These are phyloP conservation scores for Cephalotrichum gorgonifer DNA, from an alignment of 2,329 filamentous ascomycete species.

Conservation along the genomic window DNA sequence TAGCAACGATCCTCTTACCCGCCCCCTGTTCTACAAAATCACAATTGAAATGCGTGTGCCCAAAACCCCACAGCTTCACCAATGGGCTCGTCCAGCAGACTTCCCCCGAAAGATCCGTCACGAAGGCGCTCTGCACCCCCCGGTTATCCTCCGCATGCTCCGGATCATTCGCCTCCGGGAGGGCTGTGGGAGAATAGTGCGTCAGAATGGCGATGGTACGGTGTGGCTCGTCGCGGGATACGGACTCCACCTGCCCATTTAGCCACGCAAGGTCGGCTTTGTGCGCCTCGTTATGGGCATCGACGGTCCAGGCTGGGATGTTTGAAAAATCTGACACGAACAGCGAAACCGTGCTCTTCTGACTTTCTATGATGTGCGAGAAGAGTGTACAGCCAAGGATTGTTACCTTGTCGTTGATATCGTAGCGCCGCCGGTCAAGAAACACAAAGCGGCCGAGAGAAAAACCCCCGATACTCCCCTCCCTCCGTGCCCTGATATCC, in stretches of 20 bases:
- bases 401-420: conserved; percentile 23
- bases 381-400: conserved; percentile 32
- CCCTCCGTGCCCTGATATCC: too few relatives aligned
- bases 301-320: conserved; percentile 17
- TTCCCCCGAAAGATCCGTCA: conserved; percentile 27
- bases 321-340: conserved; percentile 31
- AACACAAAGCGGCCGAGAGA: conserved; percentile 22
- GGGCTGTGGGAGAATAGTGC: conserved; percentile 24
- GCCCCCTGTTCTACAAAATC: conserved; percentile 18
- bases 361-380: conserved; percentile 21
- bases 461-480: background rate
- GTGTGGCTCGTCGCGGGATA: conserved; percentile 9
- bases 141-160: conserved; percentile 18
- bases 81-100: conserved; percentile 23
- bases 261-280: conserved; percentile 15
- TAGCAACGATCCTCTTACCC: conserved; percentile 12
- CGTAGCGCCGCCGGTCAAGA: conserved; percentile 25
- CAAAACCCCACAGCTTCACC: conserved; percentile 34
- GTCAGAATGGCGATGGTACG: conserved; percentile 23
- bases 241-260: conserved; percentile 11
- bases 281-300: conserved; percentile 13
- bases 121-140: conserved; percentile 23
- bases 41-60: conserved; percentile 36
- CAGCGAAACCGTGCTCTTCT: conserved; percentile 19
- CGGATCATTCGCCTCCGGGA: conserved; percentile 14